Evolutionary conservation across 1,139 yeast species (phyloP).

Genomic region (Scheffersomyces parashehatae): DNA sequence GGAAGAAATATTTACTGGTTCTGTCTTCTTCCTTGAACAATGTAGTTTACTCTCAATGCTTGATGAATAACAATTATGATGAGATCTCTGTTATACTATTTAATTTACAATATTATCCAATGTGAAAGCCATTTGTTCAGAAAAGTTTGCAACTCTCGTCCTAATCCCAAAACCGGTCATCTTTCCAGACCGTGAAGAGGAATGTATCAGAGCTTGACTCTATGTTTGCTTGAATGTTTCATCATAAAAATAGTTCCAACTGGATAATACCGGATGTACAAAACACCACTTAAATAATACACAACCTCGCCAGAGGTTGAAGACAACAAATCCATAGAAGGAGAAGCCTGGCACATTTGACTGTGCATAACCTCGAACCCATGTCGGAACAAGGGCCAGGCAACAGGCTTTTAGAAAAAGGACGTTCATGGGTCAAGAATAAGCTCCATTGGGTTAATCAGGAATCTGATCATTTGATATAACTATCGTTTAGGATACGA

Average conservation of each 20-base stretch:
- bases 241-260: constrained; percentile 44
- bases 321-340: neutral
- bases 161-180: constrained; percentile 41
- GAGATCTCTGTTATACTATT: no score
- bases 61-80: no score
- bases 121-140: neutral
- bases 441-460: constrained; percentile 89
- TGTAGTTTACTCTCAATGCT: no score
- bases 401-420: constrained; percentile 31
- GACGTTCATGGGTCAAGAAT: constrained; percentile 71
- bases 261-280: neutral
- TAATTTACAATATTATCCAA: neutral
- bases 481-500: constrained; percentile 70
- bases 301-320: constrained; percentile 24
- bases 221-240: constrained; percentile 76
- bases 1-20: no score
- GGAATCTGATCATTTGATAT: constrained; percentile 61
- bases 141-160: constrained; percentile 41
- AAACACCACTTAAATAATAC: constrained; percentile 19
- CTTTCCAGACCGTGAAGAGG: constrained; percentile 48
- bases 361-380: constrained; percentile 46
- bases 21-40: no score
- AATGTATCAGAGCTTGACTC: constrained; percentile 84
- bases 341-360: constrained; percentile 68
- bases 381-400: constrained; percentile 8